Base-by-base conservation (phyloP, 176 grass and related monocot species). In the Avena atlantica region DNA sequence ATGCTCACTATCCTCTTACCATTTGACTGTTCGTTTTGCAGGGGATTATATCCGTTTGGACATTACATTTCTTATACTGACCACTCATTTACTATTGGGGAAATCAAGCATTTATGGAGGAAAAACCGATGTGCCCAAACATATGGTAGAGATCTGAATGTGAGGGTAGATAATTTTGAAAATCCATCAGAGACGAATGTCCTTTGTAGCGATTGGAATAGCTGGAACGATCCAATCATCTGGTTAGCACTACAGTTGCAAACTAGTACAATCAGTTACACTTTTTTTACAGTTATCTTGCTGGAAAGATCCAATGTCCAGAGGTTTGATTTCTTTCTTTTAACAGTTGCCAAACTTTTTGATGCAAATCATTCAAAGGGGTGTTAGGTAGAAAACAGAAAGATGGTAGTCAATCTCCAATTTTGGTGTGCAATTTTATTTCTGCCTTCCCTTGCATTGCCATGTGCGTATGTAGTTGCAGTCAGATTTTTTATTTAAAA, bases 41-140 rank as follows among this genome's bases (percentile, higher is more conserved):
- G 93, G 93, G 86, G 90, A 60, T 83, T 84, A 57, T 98, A 95
- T 87, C 90, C 93, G 31, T 98, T 98, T 81, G 93, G 76, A 52
- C 92, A 94, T 37, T 98, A 92, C 36, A 87, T 98, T 89, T 91
- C 96, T 67, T 98, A 91, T 86, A 88, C 92, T 70, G 92, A 96
- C 55, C 84, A 91, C 45, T 92, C 93, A 27, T 93, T 98, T 84
- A 96, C 90, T 79, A 86, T 88, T 63, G 89, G 89, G 62, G 92
- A 96, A 84, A 82, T 98, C 71, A 98, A 98, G 73, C 93, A 94
- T 89, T 88, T 98, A 82, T 96, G 96, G 96, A 92, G 96, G 87
- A 98, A 98, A 84, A 90, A 98, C 86, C 86, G 4, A 34, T 98
- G 96, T 88, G 81, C 84, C 76, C 86, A 71, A 68, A 91, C 71